Base-by-base conservation (phyloP, 2,329 filamentous ascomycete genomes). In the Neofusicoccum laricinum region DNA sequence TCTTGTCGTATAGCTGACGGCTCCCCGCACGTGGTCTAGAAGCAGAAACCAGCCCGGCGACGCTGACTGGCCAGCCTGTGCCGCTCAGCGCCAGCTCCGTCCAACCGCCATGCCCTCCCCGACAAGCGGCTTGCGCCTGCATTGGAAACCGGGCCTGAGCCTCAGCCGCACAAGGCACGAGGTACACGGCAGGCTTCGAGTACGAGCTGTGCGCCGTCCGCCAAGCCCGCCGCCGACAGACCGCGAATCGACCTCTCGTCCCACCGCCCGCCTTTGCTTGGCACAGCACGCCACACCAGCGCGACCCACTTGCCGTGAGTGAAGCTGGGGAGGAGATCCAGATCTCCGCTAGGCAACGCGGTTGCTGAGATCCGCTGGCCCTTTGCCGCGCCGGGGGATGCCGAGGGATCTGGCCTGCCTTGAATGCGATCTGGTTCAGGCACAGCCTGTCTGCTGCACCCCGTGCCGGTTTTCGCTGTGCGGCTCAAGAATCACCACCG, bases 151-250 rank as follows among this genome's bases (percentile, higher is more conserved):
- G 6, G 40, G 41, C 36, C 55, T 59, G 40, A 36, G 6, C 55
- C 40, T 46, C 55, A 59, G 55, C 55, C 55, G 55, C 40, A 36
- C 55, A 46, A 59, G n/a, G 25, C 55, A 46, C 34, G 50, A 21
- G 50, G 5, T 40, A n/a, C 34, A n/a, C 38, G 21, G 36, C 38
- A 43, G 32, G 53, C 21, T 30, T 40, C 34, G 4, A 32, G 21
- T 50, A 50, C 46, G 46, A 50, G 46, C 19, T n/a, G 17, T 4
- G 12, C 38, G 36, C 38, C 51, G 12, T 25, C 19, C 21, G 53
- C 55, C 55, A 59, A 59, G 55, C 55, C 55, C 43, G 51, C 55
- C 40, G 40, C 25, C 25, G 15, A 14, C 17, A 30, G 36, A 25
- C n/a, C 51, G 14, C 34, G 34, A n/a, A n/a, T 19, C 36, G 15